Conservation (phyloP, 768 basidiomycete genomes). For the Auricularia sp. region DNA sequence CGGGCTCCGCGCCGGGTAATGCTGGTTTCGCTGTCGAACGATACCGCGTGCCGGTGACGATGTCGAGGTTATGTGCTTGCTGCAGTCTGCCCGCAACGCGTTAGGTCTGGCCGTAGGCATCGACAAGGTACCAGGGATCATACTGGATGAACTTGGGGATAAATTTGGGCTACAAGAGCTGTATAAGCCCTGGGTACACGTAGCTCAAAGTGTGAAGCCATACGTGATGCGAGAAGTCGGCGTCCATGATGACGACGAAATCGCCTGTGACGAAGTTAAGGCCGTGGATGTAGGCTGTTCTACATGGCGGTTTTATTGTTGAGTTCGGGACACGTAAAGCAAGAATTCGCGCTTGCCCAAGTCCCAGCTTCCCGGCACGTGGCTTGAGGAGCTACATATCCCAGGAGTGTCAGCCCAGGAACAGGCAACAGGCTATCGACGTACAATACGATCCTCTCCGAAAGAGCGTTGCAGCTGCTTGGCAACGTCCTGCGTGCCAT, state of each 20-base stretch:
- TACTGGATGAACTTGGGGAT: slow-evolving; percentile 87
- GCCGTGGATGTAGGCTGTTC: slow-evolving; percentile 89
- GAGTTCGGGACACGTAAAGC: not conserved
- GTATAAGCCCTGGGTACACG: too few relatives aligned
- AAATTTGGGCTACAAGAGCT: slow-evolving; percentile 65
- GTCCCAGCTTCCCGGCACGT: slow-evolving; percentile 80
- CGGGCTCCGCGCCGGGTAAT: slow-evolving; percentile 51
- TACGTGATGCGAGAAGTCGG: slow-evolving; percentile 92
- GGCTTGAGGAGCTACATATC: slow-evolving; percentile 61
- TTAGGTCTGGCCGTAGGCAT: not conserved
- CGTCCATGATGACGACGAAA: slow-evolving; percentile 96
- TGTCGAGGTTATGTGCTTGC: slow-evolving; percentile 78
- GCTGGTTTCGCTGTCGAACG: slow-evolving; percentile 49
- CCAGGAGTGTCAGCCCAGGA: not conserved
- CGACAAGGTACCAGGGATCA: not conserved
- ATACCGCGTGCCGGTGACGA: slow-evolving; percentile 90
- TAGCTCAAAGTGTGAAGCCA: slow-evolving; percentile 16
- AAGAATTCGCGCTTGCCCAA: slow-evolving; percentile 46
- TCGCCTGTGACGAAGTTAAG: slow-evolving; percentile 82
- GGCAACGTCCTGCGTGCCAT: slow-evolving; percentile 86
- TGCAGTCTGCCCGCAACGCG: slow-evolving; percentile 47
- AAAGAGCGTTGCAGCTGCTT: slow-evolving; percentile 66
- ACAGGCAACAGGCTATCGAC: slow-evolving; percentile 14
- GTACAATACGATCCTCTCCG: slow-evolving; percentile 74
- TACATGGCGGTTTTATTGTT: slow-evolving; percentile 20